Base-by-base conservation (phyloP, 768 basidiomycete genomes). In the Lactarius psammicola region DNA sequence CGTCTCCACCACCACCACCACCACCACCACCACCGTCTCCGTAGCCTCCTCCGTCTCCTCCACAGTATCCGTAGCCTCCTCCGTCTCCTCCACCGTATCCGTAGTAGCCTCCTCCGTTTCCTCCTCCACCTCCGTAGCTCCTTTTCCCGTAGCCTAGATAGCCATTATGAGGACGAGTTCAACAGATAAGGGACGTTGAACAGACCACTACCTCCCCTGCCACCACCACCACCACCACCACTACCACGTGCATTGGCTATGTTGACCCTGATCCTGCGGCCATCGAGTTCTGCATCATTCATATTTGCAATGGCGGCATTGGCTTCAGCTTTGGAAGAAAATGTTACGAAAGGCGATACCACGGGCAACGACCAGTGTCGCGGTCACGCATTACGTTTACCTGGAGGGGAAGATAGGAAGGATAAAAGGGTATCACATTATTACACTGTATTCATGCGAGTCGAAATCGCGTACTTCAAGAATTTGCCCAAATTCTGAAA, bases 301-400 rank as follows among this genome's bases (percentile, higher is more conserved):
- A 95, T 79, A 54, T 76, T 80, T 56, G 58, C 67, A 75, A 96
- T 95, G 53, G 95, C 94, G 68, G 81, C 80, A 26, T 89, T 80
- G 53, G 95, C 95, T 77, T 95, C 93, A 30, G 77, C 72, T 13
- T 72, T 53, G 55, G 77, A 74, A 67, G 80, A 76, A 76, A 80
- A 94, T 59, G 91, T 94, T 66, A 97, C 95, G 79, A 98, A 98
- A 67, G n/a, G 94, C 95, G 77, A 98, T 97, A 74, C 95, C 95
- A 75, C 95, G 90, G 68, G 93, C n/a, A 95, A 74, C 95, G 92
- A 68, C 94, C 93, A 71, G 95, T 97, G 74, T 96, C 95, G 75
- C 94, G 93, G 81, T 98, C 95, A 80, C 92, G 90, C 94, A 95
- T 95, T 76, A 95, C 94, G 80, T 95, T 94, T 71, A 89, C 90